Conservation (phyloP, 2,329 filamentous ascomycete species). For the Colletotrichum sp. region DNA sequence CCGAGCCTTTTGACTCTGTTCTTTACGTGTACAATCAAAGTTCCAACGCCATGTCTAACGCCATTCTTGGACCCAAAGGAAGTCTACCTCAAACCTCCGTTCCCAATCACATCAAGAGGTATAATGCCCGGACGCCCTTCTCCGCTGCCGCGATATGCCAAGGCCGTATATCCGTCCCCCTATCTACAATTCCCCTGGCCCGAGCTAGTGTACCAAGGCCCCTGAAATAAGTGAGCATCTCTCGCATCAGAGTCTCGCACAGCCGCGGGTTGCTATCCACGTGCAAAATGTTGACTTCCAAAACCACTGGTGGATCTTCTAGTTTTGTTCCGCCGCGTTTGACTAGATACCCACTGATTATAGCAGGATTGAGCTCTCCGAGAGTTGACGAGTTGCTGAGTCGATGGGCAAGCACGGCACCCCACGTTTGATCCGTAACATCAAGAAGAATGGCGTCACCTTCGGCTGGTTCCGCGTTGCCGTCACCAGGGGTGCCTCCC, state of each 20-base stretch:
- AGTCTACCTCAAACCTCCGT: not conserved
- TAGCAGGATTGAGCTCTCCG: slow-evolving; percentile 59
- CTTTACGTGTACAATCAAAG: not conserved
- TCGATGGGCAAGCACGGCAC: slow-evolving; percentile 71
- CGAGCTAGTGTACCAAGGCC: slow-evolving; percentile 72
- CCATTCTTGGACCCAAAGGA: not conserved
- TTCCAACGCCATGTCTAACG: not conserved
- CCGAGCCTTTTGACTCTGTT: not conserved
- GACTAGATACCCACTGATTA: slow-evolving; percentile 70
- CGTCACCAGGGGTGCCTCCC: slow-evolving; percentile 46
- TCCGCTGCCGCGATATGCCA: slow-evolving; percentile 80
- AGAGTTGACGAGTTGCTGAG: slow-evolving; percentile 64
- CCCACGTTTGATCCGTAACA: slow-evolving; percentile 77
- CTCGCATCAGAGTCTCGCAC: slow-evolving; percentile 70
- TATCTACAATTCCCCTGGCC: slow-evolving; percentile 66
- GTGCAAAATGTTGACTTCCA: slow-evolving; percentile 71
- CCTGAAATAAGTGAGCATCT: slow-evolving; percentile 74
- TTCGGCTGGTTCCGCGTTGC: slow-evolving; percentile 49
- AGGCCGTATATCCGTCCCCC: slow-evolving; percentile 68
- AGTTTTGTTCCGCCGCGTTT: slow-evolving; percentile 62
- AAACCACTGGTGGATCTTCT: slow-evolving; percentile 63
- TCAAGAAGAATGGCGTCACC: slow-evolving; percentile 75
- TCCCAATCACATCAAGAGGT: slow-evolving; percentile 62
- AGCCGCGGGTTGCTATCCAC: slow-evolving; percentile 56
- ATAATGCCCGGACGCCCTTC: slow-evolving; percentile 70